phyloP scores from a whole-genome alignment of 2,329 filamentous ascomycete genomes.

The Aspergillus ochraceoroseus region DNA sequence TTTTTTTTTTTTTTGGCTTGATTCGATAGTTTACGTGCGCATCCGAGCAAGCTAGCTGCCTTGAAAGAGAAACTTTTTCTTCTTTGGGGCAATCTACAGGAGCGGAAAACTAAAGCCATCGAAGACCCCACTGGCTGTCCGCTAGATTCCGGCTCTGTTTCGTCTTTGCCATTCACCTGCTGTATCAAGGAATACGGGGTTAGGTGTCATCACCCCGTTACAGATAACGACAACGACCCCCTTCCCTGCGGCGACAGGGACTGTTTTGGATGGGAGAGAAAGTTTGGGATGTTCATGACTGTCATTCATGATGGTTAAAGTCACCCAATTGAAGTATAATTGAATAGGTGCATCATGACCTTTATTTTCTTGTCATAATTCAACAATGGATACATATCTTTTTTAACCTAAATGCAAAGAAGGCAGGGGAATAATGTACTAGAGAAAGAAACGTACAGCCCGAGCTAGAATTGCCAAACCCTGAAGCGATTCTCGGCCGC shows the following conservation, averaged over 20 bases:
- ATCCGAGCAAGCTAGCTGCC: conserved; percentile 46
- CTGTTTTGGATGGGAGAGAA: conserved; percentile 54
- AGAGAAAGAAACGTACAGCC: no score
- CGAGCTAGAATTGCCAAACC: no score
- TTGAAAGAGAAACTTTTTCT: conserved; percentile 68
- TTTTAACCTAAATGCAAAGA: no score
- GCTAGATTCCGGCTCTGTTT: conserved; percentile 29
- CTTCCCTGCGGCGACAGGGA: conserved; percentile 41
- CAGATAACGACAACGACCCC: conserved; percentile 35
- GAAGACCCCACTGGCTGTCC: conserved; percentile 20
- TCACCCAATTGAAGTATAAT: not conserved
- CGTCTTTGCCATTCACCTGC: conserved; percentile 62
- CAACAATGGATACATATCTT: no score
- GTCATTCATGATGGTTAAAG: conserved; percentile 44
- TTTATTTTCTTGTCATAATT: no score
- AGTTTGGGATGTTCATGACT: conserved; percentile 62
- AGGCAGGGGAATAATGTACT: no score
- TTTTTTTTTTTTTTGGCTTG: conserved; percentile 1
- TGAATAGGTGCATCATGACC: no score
- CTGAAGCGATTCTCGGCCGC: no score
- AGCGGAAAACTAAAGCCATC: conserved; percentile 51
- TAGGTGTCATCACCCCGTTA: conserved; percentile 29
- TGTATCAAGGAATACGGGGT: conserved; percentile 69
- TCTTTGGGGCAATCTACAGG: conserved; percentile 82
- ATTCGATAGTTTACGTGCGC: conserved; percentile 51